These are phyloP conservation scores for Hemerocallis citrina DNA, from an alignment of 106 monocot genomes.

Conservation along the genomic window DNA sequence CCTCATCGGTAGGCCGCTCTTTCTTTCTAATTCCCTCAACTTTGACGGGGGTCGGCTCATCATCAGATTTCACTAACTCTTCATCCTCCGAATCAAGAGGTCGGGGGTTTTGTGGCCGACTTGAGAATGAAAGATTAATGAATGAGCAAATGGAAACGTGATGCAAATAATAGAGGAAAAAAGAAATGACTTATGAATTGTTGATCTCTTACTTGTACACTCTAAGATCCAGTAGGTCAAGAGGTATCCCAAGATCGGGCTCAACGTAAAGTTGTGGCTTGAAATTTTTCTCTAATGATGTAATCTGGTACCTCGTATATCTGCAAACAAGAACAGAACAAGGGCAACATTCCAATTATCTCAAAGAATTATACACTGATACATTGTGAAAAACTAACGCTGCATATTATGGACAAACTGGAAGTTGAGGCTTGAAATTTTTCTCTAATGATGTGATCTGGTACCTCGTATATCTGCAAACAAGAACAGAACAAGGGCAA, in stretches of 20 bases:
- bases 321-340: slow-evolving; percentile 8
- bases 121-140: slow-evolving; percentile 3
- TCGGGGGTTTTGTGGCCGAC: slow-evolving; percentile 38
- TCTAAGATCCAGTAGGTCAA: slow-evolving; percentile 85
- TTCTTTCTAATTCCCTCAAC: slow-evolving; percentile 79
- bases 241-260: slow-evolving; percentile 92
- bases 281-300: slow-evolving; percentile 78
- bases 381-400: neutral
- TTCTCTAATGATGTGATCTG: slow-evolving; percentile 81
- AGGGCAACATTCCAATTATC: neutral
- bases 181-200: neutral
- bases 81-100: slow-evolving; percentile 79
- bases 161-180: neutral
- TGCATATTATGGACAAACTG: too few species aligned
- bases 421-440: slow-evolving; percentile 73
- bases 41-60: slow-evolving; percentile 76
- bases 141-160: neutral
- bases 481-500: too few species aligned
- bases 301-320: slow-evolving; percentile 78
- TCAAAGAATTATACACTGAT: neutral
- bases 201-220: slow-evolving; percentile 69
- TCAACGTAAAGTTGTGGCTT: slow-evolving; percentile 78
- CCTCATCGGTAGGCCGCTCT: slow-evolving; percentile 88
- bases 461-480: slow-evolving; percentile 76
- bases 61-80: slow-evolving; percentile 68